Evolutionary conservation across 768 basidiomycete genomes (phyloP), one percentile per base, ranked within the genome.

Genomic region (Leccinum aurantiacum): DNA sequence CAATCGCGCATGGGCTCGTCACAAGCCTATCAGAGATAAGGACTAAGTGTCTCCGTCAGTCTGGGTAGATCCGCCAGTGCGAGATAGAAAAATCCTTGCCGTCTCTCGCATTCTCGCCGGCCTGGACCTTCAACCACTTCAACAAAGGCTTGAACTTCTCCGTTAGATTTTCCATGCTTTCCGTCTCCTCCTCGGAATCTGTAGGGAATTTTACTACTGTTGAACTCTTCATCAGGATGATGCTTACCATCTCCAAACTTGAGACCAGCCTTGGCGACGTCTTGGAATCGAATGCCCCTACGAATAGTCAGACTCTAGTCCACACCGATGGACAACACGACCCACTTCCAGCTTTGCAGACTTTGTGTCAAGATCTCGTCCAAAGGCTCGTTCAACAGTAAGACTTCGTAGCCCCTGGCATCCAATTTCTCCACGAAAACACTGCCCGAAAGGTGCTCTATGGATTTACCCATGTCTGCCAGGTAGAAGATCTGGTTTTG

Each of bases 401-500:
- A 77, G 38, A 98, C 93, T 74, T 98, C 95, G 67, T 98, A 99
- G 9, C 96, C 96, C 61, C 96, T 85, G 44, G 96, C 95, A 61
- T 91, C 80, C 38, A 98, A 84, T 68, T 96, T 95, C 78, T 99
- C 96, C 41, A 98, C 89, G 71, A 98, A 98, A 38, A 98, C 90
- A 63, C 93, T 95, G 73, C 91, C 87, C 4, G 86, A 81, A 46
- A 99, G 82, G 57, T 88, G 80, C 49, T 87, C 84, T 13, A 82
- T 67, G 24, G 79, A 77, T 77, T 91, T 92, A 58, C 95, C 96
- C 69, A 93, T 89, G 62, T 94, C 93, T 7, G 95, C 93, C 52
- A 97, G 84, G 71, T 90, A 98, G 81, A 95, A 99, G 61, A 99
- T 95, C 82, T 95, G 94, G 62, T 87, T 92, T 74, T 99, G 96